Conservation (phyloP, 2,329 filamentous ascomycete genomes). For the Fusarium scirpi region DNA sequence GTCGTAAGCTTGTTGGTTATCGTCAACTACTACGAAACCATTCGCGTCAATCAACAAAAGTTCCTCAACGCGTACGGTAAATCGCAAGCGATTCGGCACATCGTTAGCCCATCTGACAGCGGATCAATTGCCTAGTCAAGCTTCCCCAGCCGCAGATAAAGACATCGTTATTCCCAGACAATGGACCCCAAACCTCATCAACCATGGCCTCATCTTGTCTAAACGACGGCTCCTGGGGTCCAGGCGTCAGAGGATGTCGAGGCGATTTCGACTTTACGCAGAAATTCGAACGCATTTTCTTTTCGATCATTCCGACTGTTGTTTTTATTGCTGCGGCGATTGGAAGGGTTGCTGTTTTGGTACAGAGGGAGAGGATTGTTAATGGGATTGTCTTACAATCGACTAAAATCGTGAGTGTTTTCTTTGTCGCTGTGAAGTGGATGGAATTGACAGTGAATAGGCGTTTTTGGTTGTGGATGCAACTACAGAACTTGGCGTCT, state of each 20-base stretch:
- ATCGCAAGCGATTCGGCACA: slow-evolving; percentile 7
- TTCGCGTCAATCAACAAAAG: neutral
- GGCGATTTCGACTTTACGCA: slow-evolving; percentile 64
- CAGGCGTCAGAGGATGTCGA: slow-evolving; percentile 59
- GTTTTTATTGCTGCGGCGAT: slow-evolving; percentile 54
- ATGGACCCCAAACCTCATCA: neutral
- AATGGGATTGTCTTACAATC: slow-evolving; percentile 51
- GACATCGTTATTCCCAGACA: neutral
- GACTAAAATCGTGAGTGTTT: slow-evolving; percentile 46
- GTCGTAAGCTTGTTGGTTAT: neutral
- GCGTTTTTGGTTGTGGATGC: slow-evolving; percentile 43
- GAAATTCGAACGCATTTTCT: slow-evolving; percentile 61
- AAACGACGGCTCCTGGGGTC: slow-evolving; percentile 58
- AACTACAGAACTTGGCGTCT: slow-evolving; percentile 49
- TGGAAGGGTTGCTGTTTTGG: slow-evolving; percentile 50
- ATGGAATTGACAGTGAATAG: slow-evolving; percentile 27
- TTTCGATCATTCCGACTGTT: slow-evolving; percentile 58
- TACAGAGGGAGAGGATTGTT: slow-evolving; percentile 51
- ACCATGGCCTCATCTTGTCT: slow-evolving; percentile 44
- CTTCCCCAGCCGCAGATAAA: neutral
- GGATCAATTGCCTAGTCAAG: slow-evolving; percentile 7
- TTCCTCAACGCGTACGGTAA: slow-evolving; percentile 1
- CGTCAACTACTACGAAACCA: neutral
- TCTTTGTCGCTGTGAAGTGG: too few species aligned
- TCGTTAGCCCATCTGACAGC: slow-evolving; percentile 22